Evolutionary conservation across 495 filamentous ascomycete species (phyloP), one percentile per base, ranked within the genome.

Genomic region (Penicillium flavigenum): DNA sequence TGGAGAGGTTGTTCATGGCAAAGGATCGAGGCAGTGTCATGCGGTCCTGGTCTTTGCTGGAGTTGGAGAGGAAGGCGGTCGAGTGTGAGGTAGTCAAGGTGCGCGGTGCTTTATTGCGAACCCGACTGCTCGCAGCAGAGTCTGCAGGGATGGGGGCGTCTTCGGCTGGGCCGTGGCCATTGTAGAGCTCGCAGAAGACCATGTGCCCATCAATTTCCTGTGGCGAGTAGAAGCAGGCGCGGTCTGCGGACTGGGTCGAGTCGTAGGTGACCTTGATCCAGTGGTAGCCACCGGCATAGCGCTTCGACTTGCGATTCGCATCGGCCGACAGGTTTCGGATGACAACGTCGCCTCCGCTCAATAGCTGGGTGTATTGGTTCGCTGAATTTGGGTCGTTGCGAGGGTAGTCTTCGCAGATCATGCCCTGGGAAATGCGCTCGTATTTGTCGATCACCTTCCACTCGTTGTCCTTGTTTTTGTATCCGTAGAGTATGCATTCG

Each of bases 211-310:
- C 79, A 38, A 96, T 85, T 52, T 79, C 80, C 68, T 91, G 88
- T 1, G 92, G 92, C 34, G 88, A 91, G 59, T 81, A 80, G 60
- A 85, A 88, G 51, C 86, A 76, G 22, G 91, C 92, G 36, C 83
- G 79, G 47, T 92, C 88, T 19, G 91, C 92, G 4, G 91, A 86
- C 56, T 87, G 82, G 32, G 83, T 79, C 6, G 88, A 91, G 72
- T 95, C 90, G 61, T 93, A 96, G 1, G 92, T 96, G 50, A 96
- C 80, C 65, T 96, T 96, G 62, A 96, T 89, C 92, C 92, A 96
- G 73, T 92, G 84, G 57, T 86, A 81, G 16, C 92, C 92, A 52
- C 90, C 86, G 20, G 85, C 85, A 59, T 88, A 88, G 47, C 76
- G 80, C 71, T 88, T 89, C 56, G 90, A 87, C 67, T 90, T 88